phyloP scores from a whole-genome alignment of 2,329 filamentous ascomycete genomes.

The Cladosporium sp. region DNA sequence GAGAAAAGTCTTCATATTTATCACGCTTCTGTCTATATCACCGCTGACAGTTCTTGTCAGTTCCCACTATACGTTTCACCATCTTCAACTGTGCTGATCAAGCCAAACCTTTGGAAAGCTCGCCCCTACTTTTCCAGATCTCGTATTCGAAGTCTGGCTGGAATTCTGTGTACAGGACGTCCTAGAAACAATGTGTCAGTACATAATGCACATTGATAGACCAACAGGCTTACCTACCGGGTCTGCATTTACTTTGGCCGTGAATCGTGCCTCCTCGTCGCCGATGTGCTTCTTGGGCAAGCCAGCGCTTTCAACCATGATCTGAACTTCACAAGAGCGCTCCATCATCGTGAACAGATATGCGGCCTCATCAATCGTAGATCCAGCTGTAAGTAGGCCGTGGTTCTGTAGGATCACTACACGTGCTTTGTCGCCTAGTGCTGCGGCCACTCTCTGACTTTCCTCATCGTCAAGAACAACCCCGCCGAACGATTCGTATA shows the following conservation, averaged over 20 bases:
- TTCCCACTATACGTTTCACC: no score
- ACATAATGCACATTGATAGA: no score
- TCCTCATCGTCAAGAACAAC: conserved; percentile 39
- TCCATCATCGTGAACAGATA: conserved; percentile 36
- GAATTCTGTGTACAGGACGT: conserved; percentile 43
- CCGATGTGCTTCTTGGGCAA: conserved; percentile 45
- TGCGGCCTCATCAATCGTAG: conserved; percentile 34
- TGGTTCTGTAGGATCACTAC: conserved; percentile 36
- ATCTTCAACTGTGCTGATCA: no score
- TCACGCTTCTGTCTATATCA: no score
- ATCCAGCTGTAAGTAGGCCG: conserved; percentile 38
- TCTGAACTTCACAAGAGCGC: conserved; percentile 59
- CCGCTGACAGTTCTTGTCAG: no score
- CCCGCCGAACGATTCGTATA: conserved; percentile 39
- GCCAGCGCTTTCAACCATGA: conserved; percentile 56
- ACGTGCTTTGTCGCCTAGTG: conserved; percentile 32
- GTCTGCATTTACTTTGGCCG: conserved; percentile 40
- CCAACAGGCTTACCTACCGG: conserved; percentile 15
- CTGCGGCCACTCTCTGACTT: conserved; percentile 35
- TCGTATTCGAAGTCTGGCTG: conserved; percentile 29
- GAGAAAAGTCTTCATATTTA: no score
- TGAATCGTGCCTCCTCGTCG: conserved; percentile 46
- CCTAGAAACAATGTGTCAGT: conserved; percentile 15
- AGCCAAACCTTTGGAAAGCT: neutral
- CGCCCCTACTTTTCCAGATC: conserved; percentile 3